These are phyloP conservation scores for Barbarea vulgaris DNA, from an alignment of 345 rosid species.

Conservation along the genomic window DNA sequence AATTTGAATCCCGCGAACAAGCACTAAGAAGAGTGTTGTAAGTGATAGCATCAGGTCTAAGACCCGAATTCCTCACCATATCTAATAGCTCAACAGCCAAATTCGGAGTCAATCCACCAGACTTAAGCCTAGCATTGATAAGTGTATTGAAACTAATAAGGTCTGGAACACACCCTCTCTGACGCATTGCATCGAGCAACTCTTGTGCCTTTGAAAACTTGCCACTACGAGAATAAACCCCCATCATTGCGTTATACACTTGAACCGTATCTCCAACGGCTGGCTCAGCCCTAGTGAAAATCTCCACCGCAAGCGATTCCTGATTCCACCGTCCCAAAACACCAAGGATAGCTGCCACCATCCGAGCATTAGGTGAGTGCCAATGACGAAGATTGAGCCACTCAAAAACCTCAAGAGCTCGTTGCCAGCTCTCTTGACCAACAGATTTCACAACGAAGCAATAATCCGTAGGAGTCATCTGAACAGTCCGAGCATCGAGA, in stretches of 20 bases:
- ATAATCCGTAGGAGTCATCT: slow-evolving; percentile 92
- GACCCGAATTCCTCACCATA: slow-evolving; percentile 76
- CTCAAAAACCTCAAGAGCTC: slow-evolving; percentile 87
- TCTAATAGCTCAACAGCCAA: slow-evolving; percentile 63
- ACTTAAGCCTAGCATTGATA: slow-evolving; percentile 83
- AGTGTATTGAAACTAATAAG: slow-evolving; percentile 93
- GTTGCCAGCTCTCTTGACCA: slow-evolving; percentile 87
- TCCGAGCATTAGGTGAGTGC: slow-evolving; percentile 82
- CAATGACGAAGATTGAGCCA: slow-evolving; percentile 89
- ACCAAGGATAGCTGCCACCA: slow-evolving; percentile 82
- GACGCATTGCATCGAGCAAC: slow-evolving; percentile 74
- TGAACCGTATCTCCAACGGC: slow-evolving; percentile 72
- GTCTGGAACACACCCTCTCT: slow-evolving; percentile 84
- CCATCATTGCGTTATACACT: slow-evolving; percentile 97
- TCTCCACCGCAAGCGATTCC: slow-evolving; percentile 72
- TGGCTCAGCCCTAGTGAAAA: slow-evolving; percentile 65
- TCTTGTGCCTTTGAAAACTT: slow-evolving; percentile 65
- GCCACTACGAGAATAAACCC: slow-evolving; percentile 79
- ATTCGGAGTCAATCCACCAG: slow-evolving; percentile 58
- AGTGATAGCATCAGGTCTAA: slow-evolving; percentile 88
- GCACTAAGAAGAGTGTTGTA: slow-evolving; percentile 92
- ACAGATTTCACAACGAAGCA: slow-evolving; percentile 86
- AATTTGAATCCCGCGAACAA: slow-evolving; percentile 75
- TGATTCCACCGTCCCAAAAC: slow-evolving; percentile 87
- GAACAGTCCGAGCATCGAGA: slow-evolving; percentile 67